phyloP scores from a whole-genome alignment of 129 eudicot species.

The Arctium minus region DNA sequence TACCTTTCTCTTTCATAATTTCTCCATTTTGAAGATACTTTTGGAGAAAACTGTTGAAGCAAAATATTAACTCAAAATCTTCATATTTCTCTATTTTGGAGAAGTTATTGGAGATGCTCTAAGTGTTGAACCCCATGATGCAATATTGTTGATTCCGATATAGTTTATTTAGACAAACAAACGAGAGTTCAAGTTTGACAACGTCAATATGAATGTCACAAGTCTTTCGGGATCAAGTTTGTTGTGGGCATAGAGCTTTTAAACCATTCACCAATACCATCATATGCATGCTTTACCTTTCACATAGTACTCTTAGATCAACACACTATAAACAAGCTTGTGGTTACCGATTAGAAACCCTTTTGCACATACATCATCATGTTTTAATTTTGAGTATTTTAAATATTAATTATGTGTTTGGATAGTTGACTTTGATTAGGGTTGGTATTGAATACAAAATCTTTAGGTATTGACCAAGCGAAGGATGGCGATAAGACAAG shows the following conservation, averaged over 20 bases:
- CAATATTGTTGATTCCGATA: too few relatives aligned
- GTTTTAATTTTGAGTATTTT: not conserved
- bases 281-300: too few relatives aligned
- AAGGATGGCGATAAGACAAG: slow-evolving; percentile 22
- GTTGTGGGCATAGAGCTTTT: not conserved
- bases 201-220: not conserved
- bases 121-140: not conserved
- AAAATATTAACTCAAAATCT: too few relatives aligned
- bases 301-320: too few relatives aligned
- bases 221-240: not conserved
- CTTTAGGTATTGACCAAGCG: slow-evolving; percentile 29
- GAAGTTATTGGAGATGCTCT: too few relatives aligned
- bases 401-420: not conserved
- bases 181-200: not conserved
- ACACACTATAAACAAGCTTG: too few relatives aligned
- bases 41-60: too few relatives aligned
- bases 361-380: not conserved
- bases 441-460: slow-evolving; percentile 27
- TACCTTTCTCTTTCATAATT: too few relatives aligned
- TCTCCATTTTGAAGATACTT: too few relatives aligned
- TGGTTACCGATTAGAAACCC: not conserved
- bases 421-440: slow-evolving; percentile 21
- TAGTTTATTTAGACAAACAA: not conserved
- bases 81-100: too few relatives aligned
- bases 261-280: not conserved